Percentiles rank a stretch among this genome's conserved stretches.
Conservation (phyloP, 257 asterid genomes). For the Jacaranda copaia region DNA sequence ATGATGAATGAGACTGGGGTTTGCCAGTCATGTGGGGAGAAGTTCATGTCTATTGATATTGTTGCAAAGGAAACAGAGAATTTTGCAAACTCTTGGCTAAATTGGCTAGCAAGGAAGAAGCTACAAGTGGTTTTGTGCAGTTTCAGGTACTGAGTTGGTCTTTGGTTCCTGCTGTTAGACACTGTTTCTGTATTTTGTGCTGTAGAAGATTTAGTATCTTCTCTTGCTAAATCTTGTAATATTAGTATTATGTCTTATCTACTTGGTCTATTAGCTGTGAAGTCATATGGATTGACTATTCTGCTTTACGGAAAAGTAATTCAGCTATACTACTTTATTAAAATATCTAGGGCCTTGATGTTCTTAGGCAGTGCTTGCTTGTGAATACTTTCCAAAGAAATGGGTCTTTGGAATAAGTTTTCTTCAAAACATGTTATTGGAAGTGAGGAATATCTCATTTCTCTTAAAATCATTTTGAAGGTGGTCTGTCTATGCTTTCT, state of each 20-base stretch:
- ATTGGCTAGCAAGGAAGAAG: conserved; percentile 75
- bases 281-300: background rate
- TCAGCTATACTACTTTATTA: no score
- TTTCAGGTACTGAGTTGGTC: conserved; percentile 68
- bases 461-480: no score
- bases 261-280: background rate
- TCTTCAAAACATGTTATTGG: no score
- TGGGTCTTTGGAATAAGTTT: no score
- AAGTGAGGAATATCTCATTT: no score
- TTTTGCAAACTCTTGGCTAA: conserved; percentile 75
- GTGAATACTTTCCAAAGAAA: no score
- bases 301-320: no score
- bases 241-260: background rate
- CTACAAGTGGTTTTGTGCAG: conserved; percentile 55
- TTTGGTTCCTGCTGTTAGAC: conserved; percentile 3
- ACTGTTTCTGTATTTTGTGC: background rate
- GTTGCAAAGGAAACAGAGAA: conserved; percentile 89
- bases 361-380: no score
- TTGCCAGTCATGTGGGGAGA: conserved; percentile 80
- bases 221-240: background rate
- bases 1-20: conserved; percentile 64
- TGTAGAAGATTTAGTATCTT: background rate
- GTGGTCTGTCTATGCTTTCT: no score
- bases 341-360: no score
- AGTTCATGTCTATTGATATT: conserved; percentile 87